Evolutionary conservation across 768 basidiomycete species (phyloP).

Genomic region (Hypholoma fasciculare): DNA sequence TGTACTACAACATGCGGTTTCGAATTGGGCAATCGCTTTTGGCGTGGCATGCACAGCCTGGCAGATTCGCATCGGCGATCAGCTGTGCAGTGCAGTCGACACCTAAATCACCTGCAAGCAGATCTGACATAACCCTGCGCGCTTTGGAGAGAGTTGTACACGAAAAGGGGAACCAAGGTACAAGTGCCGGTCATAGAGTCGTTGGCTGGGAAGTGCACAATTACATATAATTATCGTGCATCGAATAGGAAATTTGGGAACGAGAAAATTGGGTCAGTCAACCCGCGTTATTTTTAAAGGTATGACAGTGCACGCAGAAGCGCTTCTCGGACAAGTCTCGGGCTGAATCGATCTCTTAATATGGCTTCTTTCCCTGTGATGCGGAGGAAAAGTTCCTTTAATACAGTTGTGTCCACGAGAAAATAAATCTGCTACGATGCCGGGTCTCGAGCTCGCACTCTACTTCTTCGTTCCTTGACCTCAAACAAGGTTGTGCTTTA

Average conservation of each 20-base stretch:
- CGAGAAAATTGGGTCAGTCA: neutral
- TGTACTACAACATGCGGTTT: neutral
- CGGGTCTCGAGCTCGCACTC: neutral
- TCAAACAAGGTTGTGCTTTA: neutral
- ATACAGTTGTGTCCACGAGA: neutral
- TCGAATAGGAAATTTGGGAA: too few species aligned
- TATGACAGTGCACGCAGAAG: neutral
- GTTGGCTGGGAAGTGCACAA: too few species aligned
- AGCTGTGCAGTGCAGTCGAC: neutral
- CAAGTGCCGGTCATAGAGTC: too few species aligned
- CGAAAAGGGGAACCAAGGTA: too few species aligned
- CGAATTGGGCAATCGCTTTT: too few species aligned
- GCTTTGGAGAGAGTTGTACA: too few species aligned
- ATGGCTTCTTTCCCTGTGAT: neutral
- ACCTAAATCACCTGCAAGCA: neutral
- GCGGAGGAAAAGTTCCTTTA: neutral
- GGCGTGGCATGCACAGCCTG: too few species aligned
- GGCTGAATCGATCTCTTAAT: neutral
- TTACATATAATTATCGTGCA: too few species aligned
- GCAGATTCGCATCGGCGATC: too few species aligned
- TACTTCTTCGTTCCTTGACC: neutral
- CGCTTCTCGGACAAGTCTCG: slow-evolving; percentile 1
- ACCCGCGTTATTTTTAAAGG: neutral
- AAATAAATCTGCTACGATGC: neutral
- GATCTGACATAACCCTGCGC: too few species aligned